These are phyloP conservation scores for Lichtheimia ornata DNA, from an alignment of 371 early-diverging fungal species.

Conservation along the genomic window DNA sequence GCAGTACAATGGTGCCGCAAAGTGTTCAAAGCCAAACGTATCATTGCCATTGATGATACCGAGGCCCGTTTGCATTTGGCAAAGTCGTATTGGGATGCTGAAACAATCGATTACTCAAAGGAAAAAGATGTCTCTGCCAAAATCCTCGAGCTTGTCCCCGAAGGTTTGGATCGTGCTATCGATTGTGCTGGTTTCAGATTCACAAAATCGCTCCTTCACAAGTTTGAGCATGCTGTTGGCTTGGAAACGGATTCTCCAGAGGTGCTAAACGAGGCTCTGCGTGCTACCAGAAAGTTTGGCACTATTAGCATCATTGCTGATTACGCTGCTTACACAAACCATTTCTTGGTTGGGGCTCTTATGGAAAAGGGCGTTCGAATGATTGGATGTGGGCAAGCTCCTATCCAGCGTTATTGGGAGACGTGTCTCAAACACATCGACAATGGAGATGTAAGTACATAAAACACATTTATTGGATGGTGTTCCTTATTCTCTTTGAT, in stretches of 20 bases:
- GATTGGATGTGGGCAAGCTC: constrained; percentile 59
- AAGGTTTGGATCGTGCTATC: constrained; percentile 55
- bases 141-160: constrained; percentile 40
- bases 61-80: constrained; percentile 53
- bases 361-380: constrained; percentile 64
- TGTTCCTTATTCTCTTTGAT: neutral
- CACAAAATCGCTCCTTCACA: constrained; percentile 50
- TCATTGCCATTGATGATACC: constrained; percentile 59
- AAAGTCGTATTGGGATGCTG: constrained; percentile 39
- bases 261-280: constrained; percentile 54
- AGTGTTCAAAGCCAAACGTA: constrained; percentile 48
- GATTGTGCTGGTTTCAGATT: constrained; percentile 63
- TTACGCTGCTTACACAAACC: constrained; percentile 52
- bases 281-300: constrained; percentile 50
- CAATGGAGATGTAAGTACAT: constrained; percentile 19
- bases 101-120: constrained; percentile 47
- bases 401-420: constrained; percentile 57
- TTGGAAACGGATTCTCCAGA: constrained; percentile 65
- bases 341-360: constrained; percentile 59
- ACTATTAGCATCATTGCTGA: constrained; percentile 54
- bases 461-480: neutral
- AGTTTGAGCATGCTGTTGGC: constrained; percentile 49
- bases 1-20: constrained; percentile 51
- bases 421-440: constrained; percentile 41
- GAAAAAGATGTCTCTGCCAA: constrained; percentile 40